phyloP scores from a whole-genome alignment of 2,329 filamentous ascomycete species.

The Phyllosticta ampelicida region DNA sequence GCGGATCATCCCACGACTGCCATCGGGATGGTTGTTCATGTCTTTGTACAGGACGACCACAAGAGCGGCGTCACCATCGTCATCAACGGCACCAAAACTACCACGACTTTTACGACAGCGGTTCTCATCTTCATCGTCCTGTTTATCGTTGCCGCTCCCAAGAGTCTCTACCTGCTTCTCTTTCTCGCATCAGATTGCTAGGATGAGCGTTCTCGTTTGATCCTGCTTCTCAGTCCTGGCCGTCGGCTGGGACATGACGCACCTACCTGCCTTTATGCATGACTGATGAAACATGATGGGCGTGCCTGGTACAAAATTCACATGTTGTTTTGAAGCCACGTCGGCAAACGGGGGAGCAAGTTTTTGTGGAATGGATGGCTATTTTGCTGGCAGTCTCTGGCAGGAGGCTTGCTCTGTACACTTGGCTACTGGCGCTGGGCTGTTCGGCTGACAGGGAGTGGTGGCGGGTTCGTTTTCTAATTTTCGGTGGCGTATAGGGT shows the following conservation, averaged over 20 bases:
- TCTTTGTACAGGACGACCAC: not conserved
- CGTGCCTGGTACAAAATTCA: not conserved
- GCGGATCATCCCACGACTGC: not conserved
- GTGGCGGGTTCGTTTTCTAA: not conserved
- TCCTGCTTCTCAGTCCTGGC: not conserved
- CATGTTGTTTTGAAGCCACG: not conserved
- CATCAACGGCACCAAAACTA: not conserved
- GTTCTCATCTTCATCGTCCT: not conserved
- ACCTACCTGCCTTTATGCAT: not conserved
- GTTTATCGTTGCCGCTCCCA: not conserved
- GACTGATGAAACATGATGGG: not conserved
- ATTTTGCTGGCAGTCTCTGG: not conserved
- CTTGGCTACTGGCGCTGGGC: not conserved
- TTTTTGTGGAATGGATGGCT: not conserved
- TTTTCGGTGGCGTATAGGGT: not conserved
- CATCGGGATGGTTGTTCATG: not conserved
- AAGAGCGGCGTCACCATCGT: not conserved
- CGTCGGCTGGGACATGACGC: not conserved
- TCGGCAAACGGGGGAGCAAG: not conserved
- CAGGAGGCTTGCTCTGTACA: not conserved
- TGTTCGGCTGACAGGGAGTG: not conserved
- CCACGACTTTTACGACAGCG: not conserved
- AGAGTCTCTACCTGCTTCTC: not conserved
- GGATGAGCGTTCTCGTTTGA: not conserved
- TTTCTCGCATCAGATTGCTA: not conserved